Evolutionary conservation across 2,329 filamentous ascomycete species (phyloP), one percentile per base, ranked within the genome.

Genomic region (Xylaria sp.): DNA sequence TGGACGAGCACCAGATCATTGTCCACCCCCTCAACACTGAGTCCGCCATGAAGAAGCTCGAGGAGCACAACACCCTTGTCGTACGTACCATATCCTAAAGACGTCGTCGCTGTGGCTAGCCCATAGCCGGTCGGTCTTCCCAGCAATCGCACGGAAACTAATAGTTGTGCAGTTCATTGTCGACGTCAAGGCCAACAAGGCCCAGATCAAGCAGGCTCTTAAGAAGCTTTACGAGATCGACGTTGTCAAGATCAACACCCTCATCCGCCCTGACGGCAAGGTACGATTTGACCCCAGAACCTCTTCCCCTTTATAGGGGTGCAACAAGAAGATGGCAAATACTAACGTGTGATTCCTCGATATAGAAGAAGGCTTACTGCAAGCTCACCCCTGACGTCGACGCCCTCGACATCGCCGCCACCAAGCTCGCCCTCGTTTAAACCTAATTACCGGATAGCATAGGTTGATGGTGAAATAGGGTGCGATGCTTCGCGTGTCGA

Each of bases 11-110:
- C 86, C 97, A 96, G 88, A 85, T 97, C 78, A 89, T 99, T 79
- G 84, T 97, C 76, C 91, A 97, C 87, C 94, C 94, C 70, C 86
- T 99, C 76, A 99, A 99, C 89, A 99, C 94, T 64, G 94, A 99
- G 89, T 94, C 89, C 76, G 94, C 95, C 75, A 97, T 99, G 93
- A 99, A 99, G 91, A 97, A 97, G 90, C 97, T 99, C 73, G 94
- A 99, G 86, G 94, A 99, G 89, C 92, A 99, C 88, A 99, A 99
- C 87, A 99, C 94, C 70, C 87, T 99, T 56, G 59, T 63, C n/a
- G 61, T 63, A 61, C 18, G 61, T 55, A 50, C 13, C 54, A 18
- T 7, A 37, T 1, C 44, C 49, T 10, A 51, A 30, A 11, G 18
- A 2, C 35, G 23, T 50, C n/a, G 39, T 18, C 23, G 23, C 23